These are phyloP conservation scores for Skeletonema potamos DNA, from an alignment of 108 stramenopile genomes.

Conservation along the genomic window DNA sequence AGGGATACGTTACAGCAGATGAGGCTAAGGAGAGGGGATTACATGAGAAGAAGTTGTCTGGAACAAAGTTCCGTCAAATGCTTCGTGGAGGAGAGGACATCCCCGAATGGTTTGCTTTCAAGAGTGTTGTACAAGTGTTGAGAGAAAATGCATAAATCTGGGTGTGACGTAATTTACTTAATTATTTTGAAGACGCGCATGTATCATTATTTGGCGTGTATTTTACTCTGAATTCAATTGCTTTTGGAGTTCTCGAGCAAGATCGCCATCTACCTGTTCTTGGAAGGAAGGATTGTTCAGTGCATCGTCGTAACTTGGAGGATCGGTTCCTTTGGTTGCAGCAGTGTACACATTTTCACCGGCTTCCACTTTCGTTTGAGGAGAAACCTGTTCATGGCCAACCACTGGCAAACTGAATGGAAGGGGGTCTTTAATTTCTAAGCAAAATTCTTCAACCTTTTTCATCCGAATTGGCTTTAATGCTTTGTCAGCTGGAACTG, in stretches of 20 bases:
- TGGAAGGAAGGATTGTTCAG: constrained; percentile 18
- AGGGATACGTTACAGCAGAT: constrained; percentile 98
- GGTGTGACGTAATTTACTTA: background rate
- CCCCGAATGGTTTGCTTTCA: constrained; percentile 99
- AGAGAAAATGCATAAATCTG: constrained; percentile 75
- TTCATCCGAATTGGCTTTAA: constrained; percentile 65
- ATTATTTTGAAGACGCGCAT: background rate
- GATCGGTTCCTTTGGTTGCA: background rate
- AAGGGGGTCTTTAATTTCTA: constrained; percentile 68
- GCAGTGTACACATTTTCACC: background rate
- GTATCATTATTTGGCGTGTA: background rate
- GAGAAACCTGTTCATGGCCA: background rate
- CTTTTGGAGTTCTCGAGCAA: constrained; percentile 77
- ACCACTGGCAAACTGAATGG: constrained; percentile 40
- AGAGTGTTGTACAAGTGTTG: constrained; percentile 94
- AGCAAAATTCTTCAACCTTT: constrained; percentile 60
- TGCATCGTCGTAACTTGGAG: constrained; percentile 34
- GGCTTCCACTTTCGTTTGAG: background rate
- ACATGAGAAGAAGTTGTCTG: constrained; percentile 89
- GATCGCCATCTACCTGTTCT: constrained; percentile 75
- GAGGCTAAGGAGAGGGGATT: constrained; percentile 91
- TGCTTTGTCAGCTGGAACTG: constrained; percentile 68
- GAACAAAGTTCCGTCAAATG: constrained; percentile 99
- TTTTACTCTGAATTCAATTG: constrained; percentile 53
- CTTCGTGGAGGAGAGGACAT: constrained; percentile 98